Base-by-base conservation (phyloP, 352 stramenopile species). In the Chrysophaeum taylorii region DNA sequence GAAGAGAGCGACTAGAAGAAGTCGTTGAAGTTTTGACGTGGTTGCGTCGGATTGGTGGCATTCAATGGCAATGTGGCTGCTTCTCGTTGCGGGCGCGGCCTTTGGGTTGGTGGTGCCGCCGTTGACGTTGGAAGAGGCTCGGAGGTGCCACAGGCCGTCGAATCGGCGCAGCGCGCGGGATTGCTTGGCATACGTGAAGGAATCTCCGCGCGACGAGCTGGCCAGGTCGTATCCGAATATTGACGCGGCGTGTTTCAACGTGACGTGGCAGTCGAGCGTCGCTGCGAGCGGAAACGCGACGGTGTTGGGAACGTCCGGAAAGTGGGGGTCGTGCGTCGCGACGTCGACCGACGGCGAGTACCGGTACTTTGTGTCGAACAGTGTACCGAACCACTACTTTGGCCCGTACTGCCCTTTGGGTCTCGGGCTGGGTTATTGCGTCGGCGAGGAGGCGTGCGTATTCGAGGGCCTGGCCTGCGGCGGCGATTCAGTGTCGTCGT, bases 121-220 rank as follows among this genome's bases (percentile, higher is more conserved):
- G n/a, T n/a, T n/a, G n/a, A n/a, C n/a, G n/a, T n/a, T n/a, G n/a
- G n/a, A n/a, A n/a, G n/a, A n/a, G n/a, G n/a, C n/a, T n/a, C n/a
- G n/a, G n/a, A n/a, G 52, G 12, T 62, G 52, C 52, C 52, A 62
- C 52, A 35, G 52, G 18, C 52, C 52, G 39, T 39, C 36, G 18
- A 39, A 29, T 35, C 36, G 39, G 52, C 36, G 52, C 29, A 62
- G 29, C 12, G 39, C 21, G 52, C 52, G 52, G 12, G 52, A 62
- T 35, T 62, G 52, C 52, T 39, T 62, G 52, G 52, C 52, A 12
- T 62, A 62, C 52, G 52, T 62, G 18, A 18, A n/a, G n/a, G n/a
- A 29, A 18, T 62, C 52, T 35, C 36, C 52, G 18, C 36, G 36
- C 52, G 52, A 62, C 52, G n/a, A n/a, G n/a, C n/a, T n/a, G n/a